Evolutionary conservation across 352 stramenopile species (phyloP).

Genomic region (Pythium aquatile): DNA sequence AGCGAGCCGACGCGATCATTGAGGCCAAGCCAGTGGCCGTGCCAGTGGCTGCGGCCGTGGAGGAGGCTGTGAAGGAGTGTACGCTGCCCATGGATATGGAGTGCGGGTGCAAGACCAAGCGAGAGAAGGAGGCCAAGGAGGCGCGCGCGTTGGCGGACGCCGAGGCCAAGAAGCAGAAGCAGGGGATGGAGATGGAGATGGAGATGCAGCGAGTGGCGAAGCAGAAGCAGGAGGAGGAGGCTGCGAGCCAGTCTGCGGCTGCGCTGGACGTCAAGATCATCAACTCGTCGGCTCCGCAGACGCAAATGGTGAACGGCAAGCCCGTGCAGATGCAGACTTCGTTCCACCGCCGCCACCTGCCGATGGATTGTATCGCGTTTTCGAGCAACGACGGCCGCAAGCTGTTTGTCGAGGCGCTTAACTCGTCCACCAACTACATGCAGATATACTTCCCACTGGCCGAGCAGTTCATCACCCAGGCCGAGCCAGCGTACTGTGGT

Average conservation of each 20-base stretch:
- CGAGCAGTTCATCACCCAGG: conserved; percentile 89
- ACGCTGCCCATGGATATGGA: conserved; percentile 30
- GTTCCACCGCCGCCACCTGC: conserved; percentile 85
- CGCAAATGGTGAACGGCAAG: not conserved
- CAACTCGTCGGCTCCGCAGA: conserved; percentile 13
- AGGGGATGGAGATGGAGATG: conserved; percentile 44
- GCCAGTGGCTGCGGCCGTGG: not conserved
- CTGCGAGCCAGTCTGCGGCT: not conserved
- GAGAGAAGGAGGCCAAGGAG: conserved; percentile 25
- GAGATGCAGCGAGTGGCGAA: conserved; percentile 28
- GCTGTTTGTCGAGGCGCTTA: conserved; percentile 82
- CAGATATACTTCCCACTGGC: conserved; percentile 93
- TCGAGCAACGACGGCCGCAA: conserved; percentile 74
- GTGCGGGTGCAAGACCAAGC: conserved; percentile 31
- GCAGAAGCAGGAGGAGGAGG: not conserved
- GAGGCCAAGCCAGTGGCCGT: not conserved
- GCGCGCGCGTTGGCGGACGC: conserved; percentile 18
- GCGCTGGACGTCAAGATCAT: conserved; percentile 12
- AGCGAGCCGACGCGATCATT: conserved; percentile 2
- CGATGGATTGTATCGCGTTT: conserved; percentile 78
- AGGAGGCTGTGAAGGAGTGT: conserved; percentile 17
- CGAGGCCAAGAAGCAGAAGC: conserved; percentile 17
- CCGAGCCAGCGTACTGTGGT: conserved; percentile 90
- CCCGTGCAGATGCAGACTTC: conserved; percentile 38
- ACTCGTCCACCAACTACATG: conserved; percentile 60